These are phyloP conservation scores for Pontederia crassipes DNA, from an alignment of 176 grass and related monocot species.

Conservation along the genomic window DNA sequence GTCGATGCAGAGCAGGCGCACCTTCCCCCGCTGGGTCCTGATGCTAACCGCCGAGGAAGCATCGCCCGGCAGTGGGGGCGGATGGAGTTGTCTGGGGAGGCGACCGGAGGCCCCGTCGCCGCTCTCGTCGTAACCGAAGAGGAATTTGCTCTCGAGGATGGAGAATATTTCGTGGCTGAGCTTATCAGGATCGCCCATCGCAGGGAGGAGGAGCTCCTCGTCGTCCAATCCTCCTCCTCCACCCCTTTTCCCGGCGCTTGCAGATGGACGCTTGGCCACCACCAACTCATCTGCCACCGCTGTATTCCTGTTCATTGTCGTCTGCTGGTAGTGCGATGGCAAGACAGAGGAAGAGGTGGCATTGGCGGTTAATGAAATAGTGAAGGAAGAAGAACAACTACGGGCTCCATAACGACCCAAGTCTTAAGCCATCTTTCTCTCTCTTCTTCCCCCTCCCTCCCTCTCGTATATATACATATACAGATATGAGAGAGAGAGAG, in stretches of 20 bases:
- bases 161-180: constrained; percentile 98
- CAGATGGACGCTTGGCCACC: background rate
- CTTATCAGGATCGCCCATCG: constrained; percentile 60
- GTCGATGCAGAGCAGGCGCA: constrained; percentile 84
- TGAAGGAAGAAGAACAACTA: no score
- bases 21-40: constrained; percentile 67
- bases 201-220: constrained; percentile 40
- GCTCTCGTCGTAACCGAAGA: constrained; percentile 88
- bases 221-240: background rate
- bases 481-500: no score
- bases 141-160: constrained; percentile 97
- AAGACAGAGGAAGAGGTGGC: no score
- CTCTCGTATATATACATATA: no score
- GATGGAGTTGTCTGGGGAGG: constrained; percentile 4
- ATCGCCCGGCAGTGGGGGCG: constrained; percentile 25
- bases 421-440: no score
- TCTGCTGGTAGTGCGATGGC: no score
- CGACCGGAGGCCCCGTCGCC: constrained; percentile 30
- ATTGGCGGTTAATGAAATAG: no score
- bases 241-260: background rate
- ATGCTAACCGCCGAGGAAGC: constrained; percentile 1
- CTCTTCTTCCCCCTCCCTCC: no score
- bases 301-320: no score
- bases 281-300: background rate
- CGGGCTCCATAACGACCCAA: no score